Base-by-base conservation (phyloP, 176 grass and related monocot genomes). In the Oryza meridionalis region DNA sequence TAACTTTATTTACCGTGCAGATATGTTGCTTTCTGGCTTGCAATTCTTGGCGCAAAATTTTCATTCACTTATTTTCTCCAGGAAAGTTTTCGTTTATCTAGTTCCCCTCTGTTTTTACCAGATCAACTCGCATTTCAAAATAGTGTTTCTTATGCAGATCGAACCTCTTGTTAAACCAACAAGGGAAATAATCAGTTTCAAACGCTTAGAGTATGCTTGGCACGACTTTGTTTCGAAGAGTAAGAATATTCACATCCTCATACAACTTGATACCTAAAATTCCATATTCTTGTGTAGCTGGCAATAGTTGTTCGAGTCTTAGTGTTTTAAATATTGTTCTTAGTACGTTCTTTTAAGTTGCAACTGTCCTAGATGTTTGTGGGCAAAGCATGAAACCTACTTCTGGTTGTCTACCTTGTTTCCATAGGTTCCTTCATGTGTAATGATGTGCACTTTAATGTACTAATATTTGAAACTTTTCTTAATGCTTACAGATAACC, bases 61-160 rank as follows among this genome's bases (percentile, higher is more conserved):
- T 92, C 92, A 44, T 97, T 97, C 76, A 89, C 95, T 65, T 97
- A 94, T 94, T 97, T 97, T 91, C 95, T 97, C 73, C 95, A 97
- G 95, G 95, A 79, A 94, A 88, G 86, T 84, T 47, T 38, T 84
- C 50, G 72, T 74, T 85, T 68, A 86, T 44, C 44, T 17, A 47
- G 27, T 62, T 50, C 77, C 0, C 7, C 5, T 17, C 53, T 66
- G 19, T 84, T 62, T 65, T 37, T 80, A 45, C n/a, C 15, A 50
- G 22, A 74, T 74, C 61, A 67, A 44, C 68, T 53, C 65, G 73
- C 69, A 33, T 63, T 85, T 83, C 58, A 83, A 78, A 61, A 40
- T 77, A 21, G 12, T 11, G 5, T 89, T 81, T 74, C 25, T 85
- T 77, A 86, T 91, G 84, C 95, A 97, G 95, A 97, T 97, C 21